These are phyloP conservation scores for Abortiporus biennis DNA, from an alignment of 1,284 basidiomycete species.

Conservation along the genomic window DNA sequence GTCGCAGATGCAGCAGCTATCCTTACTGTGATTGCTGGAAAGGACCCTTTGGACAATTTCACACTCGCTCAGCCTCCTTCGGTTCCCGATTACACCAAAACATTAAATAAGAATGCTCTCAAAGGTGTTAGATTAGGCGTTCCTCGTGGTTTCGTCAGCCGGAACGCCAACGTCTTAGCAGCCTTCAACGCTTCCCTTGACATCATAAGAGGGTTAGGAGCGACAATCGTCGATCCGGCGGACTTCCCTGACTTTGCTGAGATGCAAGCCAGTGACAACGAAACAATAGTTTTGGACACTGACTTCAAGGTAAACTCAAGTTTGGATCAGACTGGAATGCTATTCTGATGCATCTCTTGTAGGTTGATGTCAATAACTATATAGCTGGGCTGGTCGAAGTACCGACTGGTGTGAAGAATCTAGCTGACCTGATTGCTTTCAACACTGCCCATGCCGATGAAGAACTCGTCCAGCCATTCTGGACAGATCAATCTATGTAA, in stretches of 20 bases:
- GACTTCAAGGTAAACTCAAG: slow-evolving; percentile 35
- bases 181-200: slow-evolving; percentile 34
- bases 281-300: slow-evolving; percentile 27
- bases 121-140: slow-evolving; percentile 37
- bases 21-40: slow-evolving; percentile 37
- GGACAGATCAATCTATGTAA: slow-evolving; percentile 34
- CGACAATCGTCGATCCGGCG: slow-evolving; percentile 36
- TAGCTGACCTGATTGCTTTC: slow-evolving; percentile 38
- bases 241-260: slow-evolving; percentile 32
- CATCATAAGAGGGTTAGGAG: slow-evolving; percentile 30
- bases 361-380: slow-evolving; percentile 31
- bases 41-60: slow-evolving; percentile 37
- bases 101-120: slow-evolving; percentile 28
- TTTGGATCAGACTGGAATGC: too few relatives aligned
- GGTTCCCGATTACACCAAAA: slow-evolving; percentile 33
- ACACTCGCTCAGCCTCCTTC: slow-evolving; percentile 33
- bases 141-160: slow-evolving; percentile 24
- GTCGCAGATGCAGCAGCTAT: slow-evolving; percentile 40
- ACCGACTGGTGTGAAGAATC: slow-evolving; percentile 29
- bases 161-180: slow-evolving; percentile 19
- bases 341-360: background rate
- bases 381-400: slow-evolving; percentile 27
- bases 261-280: slow-evolving; percentile 23
- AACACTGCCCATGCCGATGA: slow-evolving; percentile 33
- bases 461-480: slow-evolving; percentile 34